Evolutionary conservation across 2,329 filamentous ascomycete genomes (phyloP), one percentile per base, ranked within the genome.

Genomic region (Paramyrothecium sp.): DNA sequence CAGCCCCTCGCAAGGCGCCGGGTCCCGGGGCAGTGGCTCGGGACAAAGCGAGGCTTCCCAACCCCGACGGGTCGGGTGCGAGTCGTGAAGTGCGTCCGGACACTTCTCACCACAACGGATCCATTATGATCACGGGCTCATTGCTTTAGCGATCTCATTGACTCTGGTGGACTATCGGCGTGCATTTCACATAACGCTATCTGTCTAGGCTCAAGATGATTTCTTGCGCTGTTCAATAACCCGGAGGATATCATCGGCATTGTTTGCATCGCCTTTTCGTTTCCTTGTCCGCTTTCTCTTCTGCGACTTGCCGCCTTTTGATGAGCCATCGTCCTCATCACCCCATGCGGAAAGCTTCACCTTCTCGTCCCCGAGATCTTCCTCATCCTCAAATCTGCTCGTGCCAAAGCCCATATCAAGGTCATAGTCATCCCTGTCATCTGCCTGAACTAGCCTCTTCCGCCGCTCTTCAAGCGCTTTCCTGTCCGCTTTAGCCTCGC

Each of bases 371-470:
- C 92, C 90, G 61, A 89, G 84, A 61, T 96, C 93, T 58, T 93
- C 93, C 53, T 93, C 92, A 67, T 97, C 95, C 55, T 91, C 92
- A 67, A 91, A 89, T 26, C 94, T 84, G 68, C 89, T 95, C 20
- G 88, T 91, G 34, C 95, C 95, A 68, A 99, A 98, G 59, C 93
- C 94, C 80, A 98, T 85, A 68, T 99, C 95, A 75, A 99, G 83
- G 74, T 99, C 94, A 57, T 94, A 88, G 51, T 92, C 86, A 70
- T 98, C 94, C 51, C 93, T 85, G 63, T 90, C 89, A 56, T 87
- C 85, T 58, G 82, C 82, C 65, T 88, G 80, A 7, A 97, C 79
- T 78, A 97, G 89, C 62, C 85, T 89, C 71, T 86, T 89, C 54
- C 88, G 85, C 8, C 89, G 87, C 53, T 87, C 87, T 60, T 89